A percentile compares a stretch with the other conserved stretches of the same genome.
Conservation (phyloP, 1,284 basidiomycete genomes). For the Rhodotorula sp. region DNA sequence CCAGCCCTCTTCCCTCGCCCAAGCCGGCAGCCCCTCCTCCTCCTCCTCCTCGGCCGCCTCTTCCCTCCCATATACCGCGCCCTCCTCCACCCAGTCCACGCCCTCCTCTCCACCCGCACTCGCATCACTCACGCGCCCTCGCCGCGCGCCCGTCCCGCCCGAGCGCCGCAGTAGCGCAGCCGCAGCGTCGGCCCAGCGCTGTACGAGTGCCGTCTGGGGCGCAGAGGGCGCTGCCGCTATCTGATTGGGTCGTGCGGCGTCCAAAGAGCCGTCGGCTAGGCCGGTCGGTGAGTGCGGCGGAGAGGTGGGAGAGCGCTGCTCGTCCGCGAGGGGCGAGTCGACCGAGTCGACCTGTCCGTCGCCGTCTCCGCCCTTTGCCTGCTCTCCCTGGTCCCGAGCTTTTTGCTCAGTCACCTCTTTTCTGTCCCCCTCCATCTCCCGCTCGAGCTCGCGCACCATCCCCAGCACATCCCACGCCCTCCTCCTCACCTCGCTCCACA, state of each 20-base stretch:
- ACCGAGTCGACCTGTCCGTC: background rate
- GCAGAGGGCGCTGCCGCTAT: too few species aligned
- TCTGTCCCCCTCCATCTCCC: background rate
- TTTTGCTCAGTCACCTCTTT: too few species aligned
- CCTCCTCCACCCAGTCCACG: background rate
- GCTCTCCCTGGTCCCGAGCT: too few species aligned
- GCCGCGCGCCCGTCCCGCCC: background rate
- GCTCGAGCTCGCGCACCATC: conserved; percentile 33
- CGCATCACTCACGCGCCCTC: conserved; percentile 59
- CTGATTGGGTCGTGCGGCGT: too few species aligned
- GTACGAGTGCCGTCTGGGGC: too few species aligned
- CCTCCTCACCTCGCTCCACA: conserved; percentile 15
- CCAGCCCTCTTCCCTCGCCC: conserved; percentile 66
- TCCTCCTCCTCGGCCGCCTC: conserved; percentile 51
- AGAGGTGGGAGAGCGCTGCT: too few species aligned
- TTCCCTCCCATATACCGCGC: conserved; percentile 38
- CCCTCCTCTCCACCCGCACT: conserved; percentile 51
- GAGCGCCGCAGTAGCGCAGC: background rate
- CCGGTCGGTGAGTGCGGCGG: too few species aligned
- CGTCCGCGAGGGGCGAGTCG: too few species aligned
- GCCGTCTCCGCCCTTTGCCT: background rate
- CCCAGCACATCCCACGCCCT: conserved; percentile 32
- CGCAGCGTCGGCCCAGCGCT: too few species aligned
- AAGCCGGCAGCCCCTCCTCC: conserved; percentile 62
- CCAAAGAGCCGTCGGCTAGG: too few species aligned